Base-by-base conservation (phyloP, 768 basidiomycete species). In the Lactarius sp. region DNA sequence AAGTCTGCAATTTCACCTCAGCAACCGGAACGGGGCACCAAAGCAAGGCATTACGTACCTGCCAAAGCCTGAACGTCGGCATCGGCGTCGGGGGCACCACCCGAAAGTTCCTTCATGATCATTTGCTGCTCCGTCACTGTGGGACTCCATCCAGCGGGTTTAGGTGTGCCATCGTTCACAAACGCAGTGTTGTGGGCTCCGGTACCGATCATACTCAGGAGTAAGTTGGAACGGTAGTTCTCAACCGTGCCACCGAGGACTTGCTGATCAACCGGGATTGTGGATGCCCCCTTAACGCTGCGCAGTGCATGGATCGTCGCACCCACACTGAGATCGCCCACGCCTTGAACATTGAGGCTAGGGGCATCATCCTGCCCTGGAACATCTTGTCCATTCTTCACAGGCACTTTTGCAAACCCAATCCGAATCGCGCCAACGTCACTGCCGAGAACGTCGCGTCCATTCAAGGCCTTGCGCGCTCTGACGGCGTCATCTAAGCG, bases 391-490 rank as follows among this genome's bases (percentile, higher is more conserved):
- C 87, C 86, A 66, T 87, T 88, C 78, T 94, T 96, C 73, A 91
- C 90, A 8, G 95, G 96, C 2, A 98, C 95, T 71, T 94, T 92
- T 60, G 96, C 96, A 73, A 94, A 98, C 7, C 94, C 96, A 66
- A 98, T 98, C 42, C 94, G 87, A 65, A 98, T 94, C 37, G 96
- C 92, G 37, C 97, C 97, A 59, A 98, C 93, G 62, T 98, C 96
- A 66, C 90, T 90, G 18, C 97, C 97, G 36, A 99, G 83, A 20
- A 98, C 92, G 73, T 98, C 96, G 50, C 93, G 88, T 37, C 94
- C 94, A 71, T 98, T 97, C 62, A 99, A 80, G 41, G 95, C 92
- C 75, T 97, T 97, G 66, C 96, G 83, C 37, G 97, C 97, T 39
- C 94, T 81, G 63, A 98, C 92, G 52, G 97, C 97, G 71, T 98